A percentile compares a stretch with the other conserved stretches of the same genome.
Evolutionary conservation across 2,329 filamentous ascomycete genomes (phyloP).

Genomic region (Penicillium palitans): DNA sequence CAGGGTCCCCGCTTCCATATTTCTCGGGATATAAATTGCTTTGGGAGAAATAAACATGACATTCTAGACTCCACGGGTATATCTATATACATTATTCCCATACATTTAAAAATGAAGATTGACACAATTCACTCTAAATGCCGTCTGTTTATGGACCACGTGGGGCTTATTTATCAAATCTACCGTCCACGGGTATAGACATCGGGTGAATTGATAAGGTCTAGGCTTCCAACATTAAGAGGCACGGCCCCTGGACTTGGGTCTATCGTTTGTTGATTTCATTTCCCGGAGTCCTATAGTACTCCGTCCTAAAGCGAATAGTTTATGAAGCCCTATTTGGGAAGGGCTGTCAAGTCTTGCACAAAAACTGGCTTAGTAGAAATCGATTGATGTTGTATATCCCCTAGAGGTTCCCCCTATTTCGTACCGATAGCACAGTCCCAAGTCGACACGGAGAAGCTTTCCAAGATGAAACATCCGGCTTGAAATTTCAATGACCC

Average conservation of each 20-base stretch:
- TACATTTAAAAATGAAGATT: neutral
- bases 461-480: conserved; percentile 9
- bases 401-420: neutral
- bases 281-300: neutral
- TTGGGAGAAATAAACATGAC: neutral
- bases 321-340: neutral
- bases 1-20: neutral
- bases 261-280: neutral
- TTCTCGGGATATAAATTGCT: conserved; percentile 5
- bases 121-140: neutral
- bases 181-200: neutral
- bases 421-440: neutral
- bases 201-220: neutral
- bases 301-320: neutral
- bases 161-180: neutral
- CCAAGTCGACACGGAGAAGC: conserved; percentile 5
- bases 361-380: neutral
- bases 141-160: neutral
- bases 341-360: neutral
- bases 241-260: neutral
- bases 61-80: neutral
- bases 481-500: neutral
- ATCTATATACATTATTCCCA: neutral
- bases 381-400: neutral
- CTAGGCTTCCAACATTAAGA: neutral